Conservation (phyloP, 2,329 filamentous ascomycete genomes). For the Lizonia empirigonia region DNA sequence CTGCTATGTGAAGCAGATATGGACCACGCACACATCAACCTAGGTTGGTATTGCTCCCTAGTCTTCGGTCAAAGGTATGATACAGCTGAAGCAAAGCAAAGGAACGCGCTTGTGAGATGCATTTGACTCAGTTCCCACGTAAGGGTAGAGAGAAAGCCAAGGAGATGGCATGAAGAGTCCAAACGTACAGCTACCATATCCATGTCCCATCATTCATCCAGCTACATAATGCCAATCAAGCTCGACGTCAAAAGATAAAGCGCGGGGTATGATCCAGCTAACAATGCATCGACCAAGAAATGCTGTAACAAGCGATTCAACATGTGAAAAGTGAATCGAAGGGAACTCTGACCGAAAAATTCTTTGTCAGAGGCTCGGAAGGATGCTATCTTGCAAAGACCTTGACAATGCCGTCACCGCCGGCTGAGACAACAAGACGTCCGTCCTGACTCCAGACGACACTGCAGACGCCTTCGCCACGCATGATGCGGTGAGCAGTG, state of each 20-base stretch:
- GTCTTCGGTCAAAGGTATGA: slow-evolving; percentile 5
- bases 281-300: slow-evolving; percentile 15
- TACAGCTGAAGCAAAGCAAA: slow-evolving; percentile 13
- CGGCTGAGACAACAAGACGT: slow-evolving; percentile 90
- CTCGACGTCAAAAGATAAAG: slow-evolving; percentile 7
- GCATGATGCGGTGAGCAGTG: slow-evolving; percentile 89
- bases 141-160: background rate
- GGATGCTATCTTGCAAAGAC: slow-evolving; percentile 64
- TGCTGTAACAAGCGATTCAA: slow-evolving; percentile 1
- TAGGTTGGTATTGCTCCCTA: background rate
- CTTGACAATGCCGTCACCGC: slow-evolving; percentile 94
- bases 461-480: slow-evolving; percentile 91
- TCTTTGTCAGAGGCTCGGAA: background rate
- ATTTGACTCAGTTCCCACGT: background rate
- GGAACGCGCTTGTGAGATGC: slow-evolving; percentile 2
- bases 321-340: background rate
- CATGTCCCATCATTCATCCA: slow-evolving; percentile 18
- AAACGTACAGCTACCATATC: slow-evolving; percentile 15
- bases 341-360: background rate
- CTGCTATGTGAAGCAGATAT: background rate
- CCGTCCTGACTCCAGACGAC: slow-evolving; percentile 97
- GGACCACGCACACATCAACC: background rate
- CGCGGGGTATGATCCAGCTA: slow-evolving; percentile 20
- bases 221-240: slow-evolving; percentile 17
- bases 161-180: background rate